Percentiles rank a stretch among this genome's conserved stretches.
phyloP scores from a whole-genome alignment of 768 basidiomycete genomes.

The Ramaria sp. region DNA sequence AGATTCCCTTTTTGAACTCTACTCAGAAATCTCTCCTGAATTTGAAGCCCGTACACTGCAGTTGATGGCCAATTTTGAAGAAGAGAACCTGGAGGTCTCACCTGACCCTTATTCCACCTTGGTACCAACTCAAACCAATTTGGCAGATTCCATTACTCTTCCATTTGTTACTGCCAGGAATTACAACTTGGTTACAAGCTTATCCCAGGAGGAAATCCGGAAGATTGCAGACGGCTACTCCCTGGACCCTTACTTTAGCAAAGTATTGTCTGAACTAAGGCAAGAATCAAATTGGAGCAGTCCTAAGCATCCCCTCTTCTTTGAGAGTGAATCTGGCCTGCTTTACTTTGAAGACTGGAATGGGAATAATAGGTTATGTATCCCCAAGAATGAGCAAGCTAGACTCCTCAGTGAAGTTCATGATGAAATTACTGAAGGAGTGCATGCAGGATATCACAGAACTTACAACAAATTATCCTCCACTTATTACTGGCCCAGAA shows the following conservation, averaged over 20 bases:
- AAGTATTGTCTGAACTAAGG: background rate
- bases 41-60: background rate
- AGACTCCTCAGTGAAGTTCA: too few relatives aligned
- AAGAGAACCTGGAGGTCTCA: background rate
- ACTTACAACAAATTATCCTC: too few relatives aligned
- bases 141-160: background rate
- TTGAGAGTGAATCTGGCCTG: too few relatives aligned
- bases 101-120: background rate
- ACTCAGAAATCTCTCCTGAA: background rate
- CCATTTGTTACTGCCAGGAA: too few relatives aligned
- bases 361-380: too few relatives aligned
- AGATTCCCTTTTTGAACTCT: background rate
- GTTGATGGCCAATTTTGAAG: background rate
- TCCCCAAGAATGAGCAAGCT: too few relatives aligned
- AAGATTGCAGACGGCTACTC: background rate
- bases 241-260: background rate
- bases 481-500: too few relatives aligned
- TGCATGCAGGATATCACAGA: too few relatives aligned
- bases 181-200: background rate
- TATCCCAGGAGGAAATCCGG: background rate
- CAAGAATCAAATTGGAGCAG: slow-evolving; percentile 1
- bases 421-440: too few relatives aligned
- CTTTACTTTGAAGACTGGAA: too few relatives aligned
- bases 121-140: background rate
- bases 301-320: background rate